Base-by-base conservation (phyloP, 352 stramenopile species). In the Phytophthora foliorum region DNA sequence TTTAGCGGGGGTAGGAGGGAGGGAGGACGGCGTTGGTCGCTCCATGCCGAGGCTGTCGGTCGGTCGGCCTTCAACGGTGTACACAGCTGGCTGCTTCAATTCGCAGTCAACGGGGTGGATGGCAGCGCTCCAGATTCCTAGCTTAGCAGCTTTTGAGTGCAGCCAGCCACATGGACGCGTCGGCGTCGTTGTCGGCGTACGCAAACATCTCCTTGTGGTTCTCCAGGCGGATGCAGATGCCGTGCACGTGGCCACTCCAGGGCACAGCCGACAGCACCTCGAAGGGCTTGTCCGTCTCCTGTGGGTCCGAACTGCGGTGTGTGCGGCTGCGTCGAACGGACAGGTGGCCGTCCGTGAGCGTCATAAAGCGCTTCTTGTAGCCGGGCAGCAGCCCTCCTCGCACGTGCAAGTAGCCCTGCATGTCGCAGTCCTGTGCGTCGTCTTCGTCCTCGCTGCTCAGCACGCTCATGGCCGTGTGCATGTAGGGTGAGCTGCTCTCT, bases 361-460 rank as follows among this genome's bases (percentile, higher is more conserved):
- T 75, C 57, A 90, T 55, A 45, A 74, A 90, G 31, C 84, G 84
- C 69, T 84, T 88, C 70, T 84, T 89, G 72, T 72, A 90, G 13
- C 68, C 49, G 9, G 63, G 74, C 8, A 90, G 24, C 41, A 86
- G 49, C 1, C 78, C 62, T 14, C 69, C 61, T 1, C 81, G 80
- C 29, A 89, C 46, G 39, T 75, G 62, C 52, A 92, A 69, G 57
- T 78, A 88, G 34, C 81, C 84, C 39, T 80, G 63, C 80, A 71
- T 68, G 29, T 75, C 67, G 17, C 57, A 65, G 34, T 77, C 70
- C 14, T 67, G 60, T 5, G 44, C 51, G n/a, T 82, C 75, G 9
- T 80, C 75, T 14, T 69, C 75, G 34, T 84, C 80, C 27, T 84
- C 79, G 51, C 72, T 84, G 51, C 73, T 87, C 14, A 78, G 54